A percentile compares a stretch with the other conserved stretches of the same genome.
These are phyloP conservation scores for Aspergillus diversus DNA, from an alignment of 495 filamentous ascomycete species.

Conservation along the genomic window DNA sequence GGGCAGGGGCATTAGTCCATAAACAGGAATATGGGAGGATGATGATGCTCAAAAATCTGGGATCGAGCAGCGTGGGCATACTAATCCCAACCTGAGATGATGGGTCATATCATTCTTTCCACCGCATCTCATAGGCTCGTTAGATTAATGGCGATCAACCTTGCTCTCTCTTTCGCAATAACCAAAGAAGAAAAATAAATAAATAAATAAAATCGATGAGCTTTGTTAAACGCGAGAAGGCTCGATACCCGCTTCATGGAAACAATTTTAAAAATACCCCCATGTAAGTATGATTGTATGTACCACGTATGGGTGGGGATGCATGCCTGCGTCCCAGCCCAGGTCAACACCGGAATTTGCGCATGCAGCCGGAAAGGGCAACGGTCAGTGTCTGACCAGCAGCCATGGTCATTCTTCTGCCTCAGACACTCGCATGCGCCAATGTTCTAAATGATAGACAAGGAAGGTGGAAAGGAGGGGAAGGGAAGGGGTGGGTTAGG, in stretches of 20 bases:
- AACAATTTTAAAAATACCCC: not conserved
- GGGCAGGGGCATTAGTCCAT: constrained; percentile 2
- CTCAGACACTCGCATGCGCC: constrained; percentile 5
- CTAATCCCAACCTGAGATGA: constrained; percentile 2
- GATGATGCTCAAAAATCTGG: constrained; percentile 2
- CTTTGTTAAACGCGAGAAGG: not conserved
- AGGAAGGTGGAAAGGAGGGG: not conserved
- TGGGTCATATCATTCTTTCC: not conserved
- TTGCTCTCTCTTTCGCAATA: not conserved
- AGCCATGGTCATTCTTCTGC: constrained; percentile 11
- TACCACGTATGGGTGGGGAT: constrained; percentile 10
- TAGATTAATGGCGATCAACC: not conserved
- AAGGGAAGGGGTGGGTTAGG: not conserved
- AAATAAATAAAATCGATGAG: not conserved
- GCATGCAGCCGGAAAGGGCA: constrained; percentile 36
- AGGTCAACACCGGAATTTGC: constrained; percentile 12
- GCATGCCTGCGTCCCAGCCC: constrained; percentile 12
- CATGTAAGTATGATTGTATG: constrained; percentile 10
- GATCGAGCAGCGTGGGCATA: not conserved
- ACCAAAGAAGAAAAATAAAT: not conserved
- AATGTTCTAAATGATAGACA: not conserved
- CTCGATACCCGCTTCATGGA: not conserved
- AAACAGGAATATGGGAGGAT: not conserved
- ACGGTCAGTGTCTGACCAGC: constrained; percentile 21
- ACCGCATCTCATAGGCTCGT: not conserved